Conservation (phyloP, 352 stramenopile genomes). For the Blastocystis sp. region DNA sequence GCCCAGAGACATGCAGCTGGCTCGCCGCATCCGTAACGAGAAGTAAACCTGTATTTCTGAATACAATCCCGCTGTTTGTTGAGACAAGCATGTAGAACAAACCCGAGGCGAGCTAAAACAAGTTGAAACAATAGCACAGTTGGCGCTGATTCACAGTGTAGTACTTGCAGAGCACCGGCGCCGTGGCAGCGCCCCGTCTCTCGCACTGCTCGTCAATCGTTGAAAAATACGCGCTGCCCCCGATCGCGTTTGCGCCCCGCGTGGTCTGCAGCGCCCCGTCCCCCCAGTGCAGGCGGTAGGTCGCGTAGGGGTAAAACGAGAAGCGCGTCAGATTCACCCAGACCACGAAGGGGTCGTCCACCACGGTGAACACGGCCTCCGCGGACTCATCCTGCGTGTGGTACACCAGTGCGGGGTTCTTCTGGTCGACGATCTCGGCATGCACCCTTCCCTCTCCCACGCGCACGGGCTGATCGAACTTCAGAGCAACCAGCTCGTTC, state of each 20-base stretch:
- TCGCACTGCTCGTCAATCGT: neutral
- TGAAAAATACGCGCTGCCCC: neutral
- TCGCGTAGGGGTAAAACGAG: conserved; percentile 33
- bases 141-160: neutral
- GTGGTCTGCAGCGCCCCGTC: neutral
- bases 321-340: neutral
- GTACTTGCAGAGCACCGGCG: conserved; percentile 32
- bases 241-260: neutral
- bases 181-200: neutral
- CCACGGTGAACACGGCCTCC: neutral
- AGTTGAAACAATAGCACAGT: conserved; percentile 17
- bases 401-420: neutral
- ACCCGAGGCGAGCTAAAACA: conserved; percentile 1
- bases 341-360: conserved; percentile 20
- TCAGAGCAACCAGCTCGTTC: neutral
- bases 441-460: neutral
- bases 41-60: conserved; percentile 69
- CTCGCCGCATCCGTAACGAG: conserved; percentile 49
- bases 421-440: neutral
- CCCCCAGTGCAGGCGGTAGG: conserved; percentile 1
- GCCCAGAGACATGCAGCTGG: no score
- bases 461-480: conserved; percentile 30
- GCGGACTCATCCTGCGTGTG: neutral
- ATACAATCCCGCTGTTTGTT: conserved; percentile 54
- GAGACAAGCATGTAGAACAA: conserved; percentile 21